Conservation (phyloP, 2,329 filamentous ascomycete genomes). For the Magnaporthiopsis rhizophila region DNA sequence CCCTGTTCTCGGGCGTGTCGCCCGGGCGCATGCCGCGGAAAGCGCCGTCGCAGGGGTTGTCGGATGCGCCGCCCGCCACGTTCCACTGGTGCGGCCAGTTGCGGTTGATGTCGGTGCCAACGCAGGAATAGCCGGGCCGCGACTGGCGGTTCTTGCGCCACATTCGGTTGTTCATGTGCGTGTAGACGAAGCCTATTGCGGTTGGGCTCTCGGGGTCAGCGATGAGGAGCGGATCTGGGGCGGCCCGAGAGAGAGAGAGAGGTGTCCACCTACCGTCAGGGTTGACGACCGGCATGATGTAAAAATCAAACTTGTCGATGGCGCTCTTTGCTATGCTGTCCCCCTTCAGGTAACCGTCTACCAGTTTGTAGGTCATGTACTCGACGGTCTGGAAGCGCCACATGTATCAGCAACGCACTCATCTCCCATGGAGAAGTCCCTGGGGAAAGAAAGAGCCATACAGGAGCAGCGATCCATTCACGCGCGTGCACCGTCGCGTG, state of each 20-base stretch:
- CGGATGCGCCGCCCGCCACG: slow-evolving; percentile 32
- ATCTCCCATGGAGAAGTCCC: neutral
- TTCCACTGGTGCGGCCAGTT: slow-evolving; percentile 36
- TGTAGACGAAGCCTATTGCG: slow-evolving; percentile 45
- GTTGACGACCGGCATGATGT: slow-evolving; percentile 55
- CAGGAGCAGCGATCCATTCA: slow-evolving; percentile 50
- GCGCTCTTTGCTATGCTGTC: slow-evolving; percentile 29
- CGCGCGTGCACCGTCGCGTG: slow-evolving; percentile 52
- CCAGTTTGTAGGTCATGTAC: slow-evolving; percentile 43
- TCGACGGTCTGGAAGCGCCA: slow-evolving; percentile 29
- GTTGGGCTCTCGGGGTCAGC: neutral
- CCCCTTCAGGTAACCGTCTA: slow-evolving; percentile 33
- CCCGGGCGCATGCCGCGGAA: slow-evolving; percentile 29
- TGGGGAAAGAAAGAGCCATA: slow-evolving; percentile 23
- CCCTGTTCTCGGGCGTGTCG: slow-evolving; percentile 42
- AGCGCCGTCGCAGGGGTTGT: slow-evolving; percentile 34
- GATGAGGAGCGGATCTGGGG: neutral
- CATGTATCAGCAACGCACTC: neutral
- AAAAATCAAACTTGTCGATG: slow-evolving; percentile 57
- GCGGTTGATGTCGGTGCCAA: slow-evolving; percentile 50
- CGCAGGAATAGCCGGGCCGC: slow-evolving; percentile 30
- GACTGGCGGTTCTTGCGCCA: slow-evolving; percentile 55
- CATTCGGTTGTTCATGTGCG: slow-evolving; percentile 46
- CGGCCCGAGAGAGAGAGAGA: neutral
- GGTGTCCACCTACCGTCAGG: slow-evolving; percentile 37